Evolutionary conservation across 768 basidiomycete species (phyloP).

Genomic region (Kondoa malvinella): DNA sequence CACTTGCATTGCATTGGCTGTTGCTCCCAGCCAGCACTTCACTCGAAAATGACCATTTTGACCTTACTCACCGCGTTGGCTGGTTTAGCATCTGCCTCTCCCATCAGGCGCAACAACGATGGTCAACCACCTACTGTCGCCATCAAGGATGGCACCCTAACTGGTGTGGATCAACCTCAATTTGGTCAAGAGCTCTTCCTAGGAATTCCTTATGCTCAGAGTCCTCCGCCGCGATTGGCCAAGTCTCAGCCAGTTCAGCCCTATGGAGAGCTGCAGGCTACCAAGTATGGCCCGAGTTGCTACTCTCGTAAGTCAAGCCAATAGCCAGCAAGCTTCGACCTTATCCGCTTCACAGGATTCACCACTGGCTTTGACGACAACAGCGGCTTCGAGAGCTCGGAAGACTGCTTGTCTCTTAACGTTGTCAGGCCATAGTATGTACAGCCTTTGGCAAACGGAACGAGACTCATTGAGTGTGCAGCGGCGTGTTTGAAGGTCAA

Average conservation of each 20-base stretch:
- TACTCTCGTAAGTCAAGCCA: not conserved
- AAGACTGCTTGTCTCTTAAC: slow-evolving; percentile 20
- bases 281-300: not conserved
- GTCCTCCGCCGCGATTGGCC: not conserved
- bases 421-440: slow-evolving; percentile 17
- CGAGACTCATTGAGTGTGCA: not conserved
- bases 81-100: no score
- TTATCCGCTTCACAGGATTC: not conserved
- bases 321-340: not conserved
- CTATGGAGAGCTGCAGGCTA: not conserved
- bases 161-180: not conserved
- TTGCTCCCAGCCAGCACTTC: no score
- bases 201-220: not conserved
- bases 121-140: not conserved
- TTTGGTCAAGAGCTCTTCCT: not conserved
- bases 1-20: no score
- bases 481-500: not conserved
- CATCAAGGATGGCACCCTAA: not conserved
- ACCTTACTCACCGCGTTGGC: no score
- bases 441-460: not conserved
- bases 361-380: slow-evolving; percentile 1
- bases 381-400: not conserved
- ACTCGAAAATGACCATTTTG: no score
- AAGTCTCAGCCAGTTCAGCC: not conserved
- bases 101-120: no score